phyloP scores from a whole-genome alignment of 768 basidiomycete genomes.

The Tricholoma hemisulphureum region DNA sequence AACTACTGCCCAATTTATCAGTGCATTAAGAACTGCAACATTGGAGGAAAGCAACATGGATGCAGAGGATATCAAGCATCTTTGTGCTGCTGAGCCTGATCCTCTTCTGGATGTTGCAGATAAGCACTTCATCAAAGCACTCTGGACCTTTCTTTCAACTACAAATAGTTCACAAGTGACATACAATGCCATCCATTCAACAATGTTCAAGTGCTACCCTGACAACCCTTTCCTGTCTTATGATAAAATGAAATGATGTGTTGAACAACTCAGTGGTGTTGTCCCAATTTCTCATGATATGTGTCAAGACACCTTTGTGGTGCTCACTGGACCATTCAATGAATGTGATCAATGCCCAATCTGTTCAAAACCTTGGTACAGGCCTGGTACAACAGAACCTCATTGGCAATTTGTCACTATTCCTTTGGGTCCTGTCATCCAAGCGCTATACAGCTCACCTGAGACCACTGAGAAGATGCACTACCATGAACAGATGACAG shows the following conservation, averaged over 20 bases:
- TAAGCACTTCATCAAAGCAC: not conserved
- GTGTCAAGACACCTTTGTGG: slow-evolving; percentile 31
- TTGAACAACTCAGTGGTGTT: slow-evolving; percentile 13
- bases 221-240: slow-evolving; percentile 16
- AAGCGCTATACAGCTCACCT: not conserved
- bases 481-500: not conserved
- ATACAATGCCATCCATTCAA: slow-evolving; percentile 16
- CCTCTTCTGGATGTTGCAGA: slow-evolving; percentile 1
- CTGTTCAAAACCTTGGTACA: not conserved
- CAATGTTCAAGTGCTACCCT: slow-evolving; percentile 10
- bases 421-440: slow-evolving; percentile 1
- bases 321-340: slow-evolving; percentile 13
- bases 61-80: not conserved
- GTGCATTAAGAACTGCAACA: not conserved
- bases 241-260: slow-evolving; percentile 16
- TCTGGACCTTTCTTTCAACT: slow-evolving; percentile 14
- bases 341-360: slow-evolving; percentile 1
- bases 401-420: slow-evolving; percentile 1
- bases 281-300: slow-evolving; percentile 29
- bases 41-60: too few species aligned
- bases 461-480: not conserved
- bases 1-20: not conserved
- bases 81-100: not conserved
- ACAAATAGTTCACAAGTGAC: slow-evolving; percentile 20
- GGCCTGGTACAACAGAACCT: not conserved